Conservation (phyloP, 495 filamentous ascomycete species). For the Staphylotrichum longicolle region DNA sequence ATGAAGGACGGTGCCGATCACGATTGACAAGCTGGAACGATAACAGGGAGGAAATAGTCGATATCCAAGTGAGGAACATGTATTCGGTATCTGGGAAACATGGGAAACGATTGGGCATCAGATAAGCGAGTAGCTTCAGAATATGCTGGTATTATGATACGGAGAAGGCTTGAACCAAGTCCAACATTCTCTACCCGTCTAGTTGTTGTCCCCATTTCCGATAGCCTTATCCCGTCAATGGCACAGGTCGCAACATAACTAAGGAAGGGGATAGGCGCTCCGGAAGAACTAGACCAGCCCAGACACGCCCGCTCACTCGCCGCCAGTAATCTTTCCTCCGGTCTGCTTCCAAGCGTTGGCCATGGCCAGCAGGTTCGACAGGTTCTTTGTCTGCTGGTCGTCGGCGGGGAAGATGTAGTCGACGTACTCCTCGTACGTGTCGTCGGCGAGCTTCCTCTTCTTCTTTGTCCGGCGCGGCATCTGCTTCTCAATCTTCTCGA, state of each 20-base stretch:
- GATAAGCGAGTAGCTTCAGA: too few species aligned
- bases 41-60: too few species aligned
- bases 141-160: too few species aligned
- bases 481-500: constrained; percentile 82
- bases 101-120: too few species aligned
- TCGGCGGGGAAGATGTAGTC: constrained; percentile 98
- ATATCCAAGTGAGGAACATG: too few species aligned
- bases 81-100: too few species aligned
- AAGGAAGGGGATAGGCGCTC: neutral
- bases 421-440: constrained; percentile 94
- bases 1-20: too few species aligned
- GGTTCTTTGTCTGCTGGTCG: constrained; percentile 79
- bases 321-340: constrained; percentile 34
- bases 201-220: too few species aligned
- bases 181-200: too few species aligned
- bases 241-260: neutral
- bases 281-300: neutral
- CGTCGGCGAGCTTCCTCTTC: constrained; percentile 89
- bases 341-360: constrained; percentile 87
- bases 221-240: too few species aligned
- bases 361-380: constrained; percentile 78
- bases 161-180: too few species aligned
- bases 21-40: too few species aligned
- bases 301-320: constrained; percentile 7
- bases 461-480: constrained; percentile 95